phyloP scores from a whole-genome alignment of 768 basidiomycete species.

The Rhodotorula kratochvilovae region DNA sequence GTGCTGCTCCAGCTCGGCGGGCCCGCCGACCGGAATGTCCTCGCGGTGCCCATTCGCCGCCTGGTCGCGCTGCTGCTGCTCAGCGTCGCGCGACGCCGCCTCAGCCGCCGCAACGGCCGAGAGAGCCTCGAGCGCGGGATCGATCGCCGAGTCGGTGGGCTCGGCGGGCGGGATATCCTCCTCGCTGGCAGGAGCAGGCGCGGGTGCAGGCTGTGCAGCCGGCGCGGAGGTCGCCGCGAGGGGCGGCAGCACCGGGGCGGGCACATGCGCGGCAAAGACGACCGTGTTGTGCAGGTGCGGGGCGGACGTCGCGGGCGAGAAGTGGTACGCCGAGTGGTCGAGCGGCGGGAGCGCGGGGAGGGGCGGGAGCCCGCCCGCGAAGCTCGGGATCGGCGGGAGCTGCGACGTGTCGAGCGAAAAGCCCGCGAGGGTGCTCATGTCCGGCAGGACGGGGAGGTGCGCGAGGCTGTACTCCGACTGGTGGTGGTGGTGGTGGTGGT shows the following conservation, averaged over 20 bases:
- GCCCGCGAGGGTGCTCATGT: background rate
- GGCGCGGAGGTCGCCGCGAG: background rate
- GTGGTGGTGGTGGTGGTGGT: background rate
- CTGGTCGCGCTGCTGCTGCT: conserved; percentile 4
- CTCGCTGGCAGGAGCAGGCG: background rate
- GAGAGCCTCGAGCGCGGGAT: conserved; percentile 26
- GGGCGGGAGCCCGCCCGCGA: background rate
- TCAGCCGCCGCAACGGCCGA: conserved; percentile 14
- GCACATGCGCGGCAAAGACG: background rate
- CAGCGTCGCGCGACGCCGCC: background rate
- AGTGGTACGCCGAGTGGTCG: background rate
- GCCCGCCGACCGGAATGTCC: background rate
- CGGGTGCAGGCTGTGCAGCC: too few species aligned
- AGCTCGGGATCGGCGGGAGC: background rate
- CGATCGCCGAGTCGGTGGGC: background rate
- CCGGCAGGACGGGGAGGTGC: background rate
- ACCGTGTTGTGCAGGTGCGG: background rate
- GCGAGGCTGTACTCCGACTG: background rate
- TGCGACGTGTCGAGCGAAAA: background rate
- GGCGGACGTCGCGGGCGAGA: background rate
- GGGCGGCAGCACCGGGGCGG: background rate
- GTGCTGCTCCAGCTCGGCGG: too few species aligned
- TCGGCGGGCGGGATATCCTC: background rate
- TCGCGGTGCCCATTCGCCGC: background rate
- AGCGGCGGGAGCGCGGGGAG: conserved; percentile 7